A percentile compares a stretch with the other conserved stretches of the same genome.
These are phyloP conservation scores for Phytopythium vexans DNA, from an alignment of 352 stramenopile species.

Conservation along the genomic window DNA sequence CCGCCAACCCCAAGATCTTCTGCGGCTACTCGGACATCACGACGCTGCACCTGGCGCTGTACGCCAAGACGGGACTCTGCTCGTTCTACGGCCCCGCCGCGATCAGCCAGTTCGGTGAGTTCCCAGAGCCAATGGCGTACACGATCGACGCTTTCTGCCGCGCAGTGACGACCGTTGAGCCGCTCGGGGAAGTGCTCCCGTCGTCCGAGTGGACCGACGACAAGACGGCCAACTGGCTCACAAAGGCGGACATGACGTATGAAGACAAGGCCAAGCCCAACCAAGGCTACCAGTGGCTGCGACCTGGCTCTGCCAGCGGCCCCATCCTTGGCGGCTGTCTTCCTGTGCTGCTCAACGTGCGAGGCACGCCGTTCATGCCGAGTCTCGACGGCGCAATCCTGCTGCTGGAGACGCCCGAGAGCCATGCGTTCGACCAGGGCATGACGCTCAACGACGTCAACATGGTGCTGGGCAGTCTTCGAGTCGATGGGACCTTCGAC, in stretches of 20 bases:
- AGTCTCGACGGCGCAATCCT: constrained; percentile 37
- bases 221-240: constrained; percentile 63
- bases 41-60: constrained; percentile 55
- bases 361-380: constrained; percentile 44
- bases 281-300: constrained; percentile 40
- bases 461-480: constrained; percentile 38
- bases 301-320: constrained; percentile 22
- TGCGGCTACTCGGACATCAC: constrained; percentile 62
- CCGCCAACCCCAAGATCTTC: constrained; percentile 48
- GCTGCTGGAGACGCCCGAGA: constrained; percentile 51
- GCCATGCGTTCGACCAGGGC: constrained; percentile 43
- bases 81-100: constrained; percentile 63
- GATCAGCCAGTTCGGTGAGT: constrained; percentile 58
- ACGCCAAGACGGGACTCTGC: constrained; percentile 31
- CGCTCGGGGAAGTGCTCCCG: constrained; percentile 27
- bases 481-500: constrained; percentile 42
- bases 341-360: constrained; percentile 51
- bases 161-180: constrained; percentile 15
- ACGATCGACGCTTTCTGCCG: constrained; percentile 40
- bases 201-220: constrained; percentile 59
- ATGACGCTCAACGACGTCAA: constrained; percentile 51
- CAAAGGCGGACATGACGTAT: constrained; percentile 34
- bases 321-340: constrained; percentile 52
- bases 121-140: constrained; percentile 40
- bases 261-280: constrained; percentile 40